These are phyloP conservation scores for Glebionis coronaria DNA, from an alignment of 129 eudicot genomes.

Conservation along the genomic window DNA sequence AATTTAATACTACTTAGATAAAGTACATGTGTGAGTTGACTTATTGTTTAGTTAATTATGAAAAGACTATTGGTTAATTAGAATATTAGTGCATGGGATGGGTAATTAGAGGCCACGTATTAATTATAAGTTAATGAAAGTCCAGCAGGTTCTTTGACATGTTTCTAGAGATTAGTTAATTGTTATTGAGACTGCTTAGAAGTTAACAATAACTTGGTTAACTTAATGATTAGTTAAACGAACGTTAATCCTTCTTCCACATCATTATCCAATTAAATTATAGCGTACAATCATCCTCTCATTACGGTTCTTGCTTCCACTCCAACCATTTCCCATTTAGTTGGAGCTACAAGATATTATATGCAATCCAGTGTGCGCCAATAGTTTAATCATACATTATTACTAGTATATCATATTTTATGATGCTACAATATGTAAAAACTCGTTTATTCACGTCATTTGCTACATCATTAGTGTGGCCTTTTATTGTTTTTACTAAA, in stretches of 20 bases:
- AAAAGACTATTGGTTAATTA: conserved; percentile 13
- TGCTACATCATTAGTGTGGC: background rate
- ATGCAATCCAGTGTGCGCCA: too few relatives aligned
- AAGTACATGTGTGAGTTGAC: conserved; percentile 16
- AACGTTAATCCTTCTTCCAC: conserved; percentile 38
- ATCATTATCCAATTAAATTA: conserved; percentile 18
- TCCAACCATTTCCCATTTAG: conserved; percentile 18
- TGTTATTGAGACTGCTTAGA: conserved; percentile 19
- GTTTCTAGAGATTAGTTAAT: conserved; percentile 29
- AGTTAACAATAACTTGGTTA: conserved; percentile 21
- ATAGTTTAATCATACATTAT: background rate
- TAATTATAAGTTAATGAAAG: conserved; percentile 7
- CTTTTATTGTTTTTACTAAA: background rate
- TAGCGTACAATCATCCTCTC: conserved; percentile 19
- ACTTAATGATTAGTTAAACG: conserved; percentile 7
- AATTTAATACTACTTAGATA: too few relatives aligned
- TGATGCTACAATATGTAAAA: background rate
- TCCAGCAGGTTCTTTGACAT: conserved; percentile 23
- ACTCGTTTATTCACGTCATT: background rate
- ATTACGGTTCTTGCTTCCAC: conserved; percentile 32
- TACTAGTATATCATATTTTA: background rate
- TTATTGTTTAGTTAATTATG: background rate
- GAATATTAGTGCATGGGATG: conserved; percentile 17
- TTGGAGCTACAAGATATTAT: conserved; percentile 11
- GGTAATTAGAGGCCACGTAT: conserved; percentile 28